phyloP scores from a whole-genome alignment of 139 green algal genomes.

The Chlorella sp. region DNA sequence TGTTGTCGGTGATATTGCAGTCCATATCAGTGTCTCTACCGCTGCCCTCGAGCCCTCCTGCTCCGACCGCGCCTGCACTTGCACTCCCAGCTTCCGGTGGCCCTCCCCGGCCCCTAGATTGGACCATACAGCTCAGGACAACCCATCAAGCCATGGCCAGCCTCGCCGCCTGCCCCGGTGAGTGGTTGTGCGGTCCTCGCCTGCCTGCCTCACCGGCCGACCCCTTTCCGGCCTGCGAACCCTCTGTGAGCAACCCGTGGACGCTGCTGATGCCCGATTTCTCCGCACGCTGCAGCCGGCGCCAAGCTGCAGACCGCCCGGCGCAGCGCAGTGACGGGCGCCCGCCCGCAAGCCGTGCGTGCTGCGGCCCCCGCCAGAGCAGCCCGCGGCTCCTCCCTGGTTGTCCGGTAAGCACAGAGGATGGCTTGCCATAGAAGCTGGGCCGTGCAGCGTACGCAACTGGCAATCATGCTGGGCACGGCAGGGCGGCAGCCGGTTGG shows the following conservation, averaged over 20 bases:
- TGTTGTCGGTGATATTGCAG: too few species aligned
- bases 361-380: not conserved
- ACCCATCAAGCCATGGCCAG: not conserved
- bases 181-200: not conserved
- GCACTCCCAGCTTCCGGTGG: not conserved
- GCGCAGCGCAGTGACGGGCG: not conserved
- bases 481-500: not conserved
- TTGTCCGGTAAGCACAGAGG: conserved; percentile 28
- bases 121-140: not conserved
- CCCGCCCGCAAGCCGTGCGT: not conserved
- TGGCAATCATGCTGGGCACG: not conserved
- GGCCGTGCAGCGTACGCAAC: too few species aligned
- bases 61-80: not conserved
- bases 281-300: not conserved
- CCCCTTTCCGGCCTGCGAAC: too few species aligned
- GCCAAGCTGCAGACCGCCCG: conserved; percentile 20
- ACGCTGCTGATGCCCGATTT: too few species aligned
- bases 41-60: too few species aligned
- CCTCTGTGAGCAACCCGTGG: too few species aligned
- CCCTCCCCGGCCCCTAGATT: not conserved
- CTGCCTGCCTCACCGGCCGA: not conserved
- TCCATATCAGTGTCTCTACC: too few species aligned
- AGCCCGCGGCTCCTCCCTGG: conserved; percentile 16
- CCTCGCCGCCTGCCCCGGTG: not conserved
- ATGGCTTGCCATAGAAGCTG: not conserved